Evolutionary conservation across 2,329 filamentous ascomycete genomes (phyloP).

Genomic region (Aspergillus aculeatinus): DNA sequence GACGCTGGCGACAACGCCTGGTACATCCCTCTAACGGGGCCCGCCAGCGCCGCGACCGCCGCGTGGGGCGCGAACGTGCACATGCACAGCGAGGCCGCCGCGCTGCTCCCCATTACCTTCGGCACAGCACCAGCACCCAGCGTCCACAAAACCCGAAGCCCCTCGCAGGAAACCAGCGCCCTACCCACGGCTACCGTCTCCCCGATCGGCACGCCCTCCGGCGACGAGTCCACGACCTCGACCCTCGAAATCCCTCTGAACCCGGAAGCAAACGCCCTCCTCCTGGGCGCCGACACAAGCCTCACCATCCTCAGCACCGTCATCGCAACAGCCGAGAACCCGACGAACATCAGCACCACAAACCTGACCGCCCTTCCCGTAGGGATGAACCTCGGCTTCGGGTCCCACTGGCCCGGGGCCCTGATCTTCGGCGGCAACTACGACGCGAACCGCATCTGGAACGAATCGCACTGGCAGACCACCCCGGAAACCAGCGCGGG

Average conservation of each 20-base stretch:
- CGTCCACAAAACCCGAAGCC: no score
- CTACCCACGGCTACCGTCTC: background rate
- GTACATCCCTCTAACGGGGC: background rate
- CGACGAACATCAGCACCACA: background rate
- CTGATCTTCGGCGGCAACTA: constrained; percentile 4
- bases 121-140: background rate
- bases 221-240: background rate
- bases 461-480: constrained; percentile 9
- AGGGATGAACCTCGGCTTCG: constrained; percentile 5
- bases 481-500: constrained; percentile 4
- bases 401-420: constrained; percentile 4
- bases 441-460: constrained; percentile 8
- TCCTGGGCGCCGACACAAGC: background rate
- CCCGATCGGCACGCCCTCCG: background rate
- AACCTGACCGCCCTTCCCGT: constrained; percentile 4
- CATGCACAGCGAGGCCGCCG: background rate
- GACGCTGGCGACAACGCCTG: constrained; percentile 2
- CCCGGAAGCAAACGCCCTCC: background rate
- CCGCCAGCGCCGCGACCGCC: constrained; percentile 2
- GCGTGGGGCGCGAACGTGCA: constrained; percentile 1
- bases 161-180: no score
- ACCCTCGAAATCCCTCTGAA: background rate
- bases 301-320: background rate
- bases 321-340: background rate
- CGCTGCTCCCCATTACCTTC: constrained; percentile 1